A percentile compares a stretch with the other conserved stretches of the same genome.
Evolutionary conservation across 192 early-diverging fungal genomes (phyloP).

Genomic region (Rhizoclosmatium sp.): DNA sequence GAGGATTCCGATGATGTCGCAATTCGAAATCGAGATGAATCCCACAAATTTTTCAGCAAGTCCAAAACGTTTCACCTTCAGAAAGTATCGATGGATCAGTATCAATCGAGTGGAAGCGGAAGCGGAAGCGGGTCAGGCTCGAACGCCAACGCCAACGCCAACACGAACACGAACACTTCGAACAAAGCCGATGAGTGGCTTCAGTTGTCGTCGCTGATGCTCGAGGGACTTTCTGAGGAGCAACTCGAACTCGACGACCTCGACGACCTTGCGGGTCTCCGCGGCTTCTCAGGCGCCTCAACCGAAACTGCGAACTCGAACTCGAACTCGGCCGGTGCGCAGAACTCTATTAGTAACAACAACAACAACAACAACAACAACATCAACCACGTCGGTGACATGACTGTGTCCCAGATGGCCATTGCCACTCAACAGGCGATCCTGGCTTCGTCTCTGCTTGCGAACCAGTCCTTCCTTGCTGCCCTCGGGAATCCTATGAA

Average conservation of each 20-base stretch:
- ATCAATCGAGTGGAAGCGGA: too few relatives aligned
- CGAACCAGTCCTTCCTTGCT: not conserved
- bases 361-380: not conserved
- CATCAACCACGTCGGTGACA: not conserved
- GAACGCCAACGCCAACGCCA: not conserved
- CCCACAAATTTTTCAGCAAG: too few relatives aligned
- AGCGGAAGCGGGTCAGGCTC: not conserved
- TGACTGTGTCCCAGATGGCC: constrained; percentile 24
- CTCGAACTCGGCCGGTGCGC: not conserved
- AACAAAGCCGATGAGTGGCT: constrained; percentile 4
- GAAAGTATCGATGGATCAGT: too few relatives aligned
- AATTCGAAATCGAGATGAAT: too few relatives aligned
- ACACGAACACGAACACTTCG: not conserved
- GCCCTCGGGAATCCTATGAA: not conserved
- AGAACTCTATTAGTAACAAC: not conserved
- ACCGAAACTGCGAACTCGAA: not conserved
- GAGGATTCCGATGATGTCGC: too few relatives aligned
- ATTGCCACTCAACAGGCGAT: constrained; percentile 38
- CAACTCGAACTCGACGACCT: not conserved
- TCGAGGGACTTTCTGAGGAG: constrained; percentile 31
- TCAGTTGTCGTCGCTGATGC: constrained; percentile 28
- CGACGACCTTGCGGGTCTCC: not conserved
- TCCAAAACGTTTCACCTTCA: too few relatives aligned
- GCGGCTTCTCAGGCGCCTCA: not conserved
- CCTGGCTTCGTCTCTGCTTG: constrained; percentile 27